Conservation (phyloP, 805 yeast genomes). For the Cyberlindnera saturnus region DNA sequence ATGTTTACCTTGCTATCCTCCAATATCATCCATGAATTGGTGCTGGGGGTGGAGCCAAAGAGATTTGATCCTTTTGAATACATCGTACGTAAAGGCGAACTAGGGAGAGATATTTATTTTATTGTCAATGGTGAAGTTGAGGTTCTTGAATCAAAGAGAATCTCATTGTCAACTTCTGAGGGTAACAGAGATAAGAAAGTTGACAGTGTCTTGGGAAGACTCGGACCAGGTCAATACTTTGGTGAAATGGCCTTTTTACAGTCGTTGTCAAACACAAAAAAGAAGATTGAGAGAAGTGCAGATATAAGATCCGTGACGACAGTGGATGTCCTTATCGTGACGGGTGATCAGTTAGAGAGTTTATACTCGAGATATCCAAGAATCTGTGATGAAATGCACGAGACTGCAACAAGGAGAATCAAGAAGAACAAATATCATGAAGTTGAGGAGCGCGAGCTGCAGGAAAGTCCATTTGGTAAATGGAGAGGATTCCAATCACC, state of each 20-base stretch:
- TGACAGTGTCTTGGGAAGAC: conserved; percentile 47
- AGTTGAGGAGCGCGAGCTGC: conserved; percentile 4
- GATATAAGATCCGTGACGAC: conserved; percentile 56
- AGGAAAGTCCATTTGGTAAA: conserved; percentile 17
- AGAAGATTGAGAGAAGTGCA: conserved; percentile 42
- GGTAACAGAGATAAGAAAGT: conserved; percentile 20
- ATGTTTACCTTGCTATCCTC: conserved; percentile 53
- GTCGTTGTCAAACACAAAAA: conserved; percentile 29
- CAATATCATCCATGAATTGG: conserved; percentile 56
- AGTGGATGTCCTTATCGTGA: conserved; percentile 55
- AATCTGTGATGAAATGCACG: conserved; percentile 51
- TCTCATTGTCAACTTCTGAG: conserved; percentile 16
- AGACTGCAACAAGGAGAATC: conserved; percentile 51
- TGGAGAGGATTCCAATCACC: conserved; percentile 20
- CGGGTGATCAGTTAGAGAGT: conserved; percentile 46
- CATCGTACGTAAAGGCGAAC: conserved; percentile 53
- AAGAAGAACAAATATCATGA: conserved; percentile 22
- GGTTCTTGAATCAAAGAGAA: conserved; percentile 39
- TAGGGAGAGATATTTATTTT: conserved; percentile 60
- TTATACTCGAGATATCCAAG: conserved; percentile 53
- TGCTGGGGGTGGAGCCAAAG: conserved; percentile 54
- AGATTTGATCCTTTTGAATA: conserved; percentile 50
- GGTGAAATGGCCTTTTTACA: conserved; percentile 73
- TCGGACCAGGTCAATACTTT: conserved; percentile 59
- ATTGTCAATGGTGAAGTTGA: conserved; percentile 68